Evolutionary conservation across 2,329 filamentous ascomycete species (phyloP), one percentile per base, ranked within the genome.

Genomic region (Fusarium sp.): DNA sequence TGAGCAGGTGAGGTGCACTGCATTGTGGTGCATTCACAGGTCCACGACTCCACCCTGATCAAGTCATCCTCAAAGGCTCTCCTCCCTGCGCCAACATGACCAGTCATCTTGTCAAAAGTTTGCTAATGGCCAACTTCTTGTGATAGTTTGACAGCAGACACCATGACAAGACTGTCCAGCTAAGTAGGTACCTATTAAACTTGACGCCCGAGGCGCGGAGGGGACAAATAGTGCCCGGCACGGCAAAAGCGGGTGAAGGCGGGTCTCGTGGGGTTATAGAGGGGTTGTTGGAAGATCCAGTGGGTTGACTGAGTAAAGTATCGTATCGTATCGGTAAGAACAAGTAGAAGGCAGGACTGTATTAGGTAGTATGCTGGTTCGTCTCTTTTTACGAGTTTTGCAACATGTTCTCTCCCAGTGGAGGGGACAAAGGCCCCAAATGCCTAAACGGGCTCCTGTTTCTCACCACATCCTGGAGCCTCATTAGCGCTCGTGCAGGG

Each of bases 41-140:
- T 28, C 57, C 26, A 6, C 26, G 12, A 11, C 10, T 28, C 57
- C 62, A 62, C 56, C 67, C 53, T 70, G 56, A 64, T 71, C 50
- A 59, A 68, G 65, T 67, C 50, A 65, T 55, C 55, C 50, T 52
- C 48, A 50, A 50, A 61, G 26, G 59, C 42, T 43, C 47, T 58
- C 20, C 59, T 50, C 20, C 53, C 56, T 58, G 56, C 58, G 65
- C 56, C 56, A 64, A 73, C 50, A 56, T 72, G 65, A 69, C 65
- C 48, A 62, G 71, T 72, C 67, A 73, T 39, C 54, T 67, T 40
- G 40, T 67, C 38, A 61, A 60, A 47, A 28, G 26, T 28, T 28
- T 28, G 36, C 36, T 54, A 50, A 45, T 44, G 54, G 40, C 51
- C 42, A 50, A 47, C 58, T 46, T 64, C 48, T 53, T 26, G 26